Evolutionary conservation across 2,329 filamentous ascomycete species (phyloP).

Genomic region (Apiospora sp.): DNA sequence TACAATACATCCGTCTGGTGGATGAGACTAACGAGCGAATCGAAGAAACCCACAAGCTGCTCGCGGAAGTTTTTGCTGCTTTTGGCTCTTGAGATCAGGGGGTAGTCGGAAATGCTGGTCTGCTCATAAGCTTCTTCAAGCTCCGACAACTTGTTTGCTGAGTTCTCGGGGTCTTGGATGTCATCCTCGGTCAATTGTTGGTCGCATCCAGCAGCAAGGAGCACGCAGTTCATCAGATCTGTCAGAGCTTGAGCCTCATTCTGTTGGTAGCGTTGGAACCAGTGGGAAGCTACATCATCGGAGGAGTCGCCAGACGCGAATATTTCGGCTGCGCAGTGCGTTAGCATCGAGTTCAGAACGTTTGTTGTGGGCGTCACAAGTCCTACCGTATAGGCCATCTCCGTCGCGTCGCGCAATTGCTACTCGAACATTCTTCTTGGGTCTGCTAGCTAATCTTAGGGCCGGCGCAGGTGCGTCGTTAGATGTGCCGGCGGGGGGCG

Average conservation of each 20-base stretch:
- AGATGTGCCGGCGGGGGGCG: conserved; percentile 45
- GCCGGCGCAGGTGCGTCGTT: conserved; percentile 39
- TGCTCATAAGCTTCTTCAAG: conserved; percentile 89
- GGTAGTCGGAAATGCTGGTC: conserved; percentile 80
- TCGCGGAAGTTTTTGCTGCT: conserved; percentile 80
- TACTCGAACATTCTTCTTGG: conserved; percentile 63
- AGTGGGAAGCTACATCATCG: conserved; percentile 65
- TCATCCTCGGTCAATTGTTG: conserved; percentile 81
- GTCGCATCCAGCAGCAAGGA: conserved; percentile 81
- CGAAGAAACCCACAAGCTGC: conserved; percentile 80
- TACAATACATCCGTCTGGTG: conserved; percentile 86
- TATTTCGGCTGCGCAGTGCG: conserved; percentile 62
- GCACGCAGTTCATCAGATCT: conserved; percentile 72
- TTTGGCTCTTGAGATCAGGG: conserved; percentile 83
- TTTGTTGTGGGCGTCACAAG: conserved; percentile 26
- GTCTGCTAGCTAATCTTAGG: conserved; percentile 56
- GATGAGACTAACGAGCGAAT: conserved; percentile 76
- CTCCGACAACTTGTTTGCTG: conserved; percentile 78
- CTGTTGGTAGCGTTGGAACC: conserved; percentile 65
- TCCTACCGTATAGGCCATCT: conserved; percentile 64
- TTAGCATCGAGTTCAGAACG: conserved; percentile 32
- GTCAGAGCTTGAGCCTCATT: conserved; percentile 63
- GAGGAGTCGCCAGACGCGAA: conserved; percentile 63
- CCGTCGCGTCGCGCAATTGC: conserved; percentile 59
- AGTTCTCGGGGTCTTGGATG: conserved; percentile 89